Conservation (phyloP, 176 grass and related monocot genomes). For the Eleusine indica region DNA sequence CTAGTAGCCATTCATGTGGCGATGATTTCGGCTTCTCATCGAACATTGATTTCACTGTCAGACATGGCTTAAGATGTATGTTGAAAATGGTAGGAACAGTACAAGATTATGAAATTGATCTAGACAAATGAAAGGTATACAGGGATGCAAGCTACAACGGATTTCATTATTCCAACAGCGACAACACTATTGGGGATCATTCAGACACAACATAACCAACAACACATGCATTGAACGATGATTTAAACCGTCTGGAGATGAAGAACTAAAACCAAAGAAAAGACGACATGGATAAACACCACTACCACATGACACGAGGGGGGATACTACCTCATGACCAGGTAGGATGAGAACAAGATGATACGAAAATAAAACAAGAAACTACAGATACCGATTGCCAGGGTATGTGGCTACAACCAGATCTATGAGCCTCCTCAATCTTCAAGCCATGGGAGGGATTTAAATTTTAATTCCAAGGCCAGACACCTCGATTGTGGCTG, state of each 20-base stretch:
- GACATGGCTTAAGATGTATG: too few relatives aligned
- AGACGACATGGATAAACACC: neutral
- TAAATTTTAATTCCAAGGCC: neutral
- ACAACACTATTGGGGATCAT: too few relatives aligned
- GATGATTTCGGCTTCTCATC: neutral
- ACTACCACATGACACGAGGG: neutral
- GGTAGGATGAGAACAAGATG: neutral
- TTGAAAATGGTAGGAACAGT: too few relatives aligned
- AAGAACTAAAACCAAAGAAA: neutral
- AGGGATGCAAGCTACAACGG: neutral
- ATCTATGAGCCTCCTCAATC: neutral
- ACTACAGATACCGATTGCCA: neutral
- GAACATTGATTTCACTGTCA: neutral
- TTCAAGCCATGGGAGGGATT: neutral
- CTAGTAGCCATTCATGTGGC: too few relatives aligned
- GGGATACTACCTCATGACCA: neutral
- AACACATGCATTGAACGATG: too few relatives aligned
- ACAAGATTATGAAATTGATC: too few relatives aligned
- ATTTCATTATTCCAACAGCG: too few relatives aligned
- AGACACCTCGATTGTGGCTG: neutral
- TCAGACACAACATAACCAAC: too few relatives aligned
- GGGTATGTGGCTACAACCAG: neutral
- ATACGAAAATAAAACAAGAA: neutral
- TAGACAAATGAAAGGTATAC: neutral
- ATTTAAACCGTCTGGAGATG: neutral